Evolutionary conservation across 2,329 filamentous ascomycete genomes (phyloP).

Genomic region (Xylaria sp.): DNA sequence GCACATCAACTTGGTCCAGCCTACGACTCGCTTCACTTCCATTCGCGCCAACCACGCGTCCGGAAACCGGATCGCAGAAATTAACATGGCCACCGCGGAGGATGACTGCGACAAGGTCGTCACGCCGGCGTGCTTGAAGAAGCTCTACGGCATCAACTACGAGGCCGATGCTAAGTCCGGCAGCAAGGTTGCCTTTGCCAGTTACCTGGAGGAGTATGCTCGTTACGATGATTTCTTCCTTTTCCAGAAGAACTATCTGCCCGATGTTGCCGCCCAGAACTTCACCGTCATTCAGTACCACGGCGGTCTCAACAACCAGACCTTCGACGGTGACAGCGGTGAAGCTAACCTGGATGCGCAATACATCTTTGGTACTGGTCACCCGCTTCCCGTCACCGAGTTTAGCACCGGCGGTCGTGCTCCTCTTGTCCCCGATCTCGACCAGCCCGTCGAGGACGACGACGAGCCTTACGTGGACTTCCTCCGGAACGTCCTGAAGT

Average conservation of each 20-base stretch:
- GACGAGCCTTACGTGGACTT: conserved; percentile 66
- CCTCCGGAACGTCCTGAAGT: conserved; percentile 51
- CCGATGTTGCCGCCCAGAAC: conserved; percentile 17
- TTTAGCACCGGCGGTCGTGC: conserved; percentile 19
- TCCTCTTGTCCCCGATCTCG: conserved; percentile 19
- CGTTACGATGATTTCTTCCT: conserved; percentile 16
- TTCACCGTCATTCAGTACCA: conserved; percentile 17
- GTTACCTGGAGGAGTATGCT: conserved; percentile 23
- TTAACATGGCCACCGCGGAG: neutral
- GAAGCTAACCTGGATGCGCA: conserved; percentile 23
- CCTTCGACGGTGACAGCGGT: conserved; percentile 12
- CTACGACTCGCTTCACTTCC: conserved; percentile 20
- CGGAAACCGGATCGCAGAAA: conserved; percentile 4
- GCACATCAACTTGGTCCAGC: conserved; percentile 23
- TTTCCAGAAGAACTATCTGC: conserved; percentile 18
- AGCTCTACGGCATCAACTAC: conserved; percentile 20
- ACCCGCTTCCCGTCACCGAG: conserved; percentile 22
- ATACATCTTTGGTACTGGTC: conserved; percentile 18
- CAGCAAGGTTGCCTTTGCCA: conserved; percentile 21
- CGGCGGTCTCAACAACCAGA: conserved; percentile 20
- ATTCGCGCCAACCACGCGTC: conserved; percentile 20
- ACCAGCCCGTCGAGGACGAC: conserved; percentile 22
- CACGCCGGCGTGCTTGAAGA: conserved; percentile 19
- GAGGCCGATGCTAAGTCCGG: conserved; percentile 17
- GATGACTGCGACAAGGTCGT: conserved; percentile 19